Percentiles rank a stretch among this genome's conserved stretches.
These are phyloP conservation scores for Kurtzmaniella quercitrusa DNA, from an alignment of 1,139 yeast genomes.

Conservation along the genomic window DNA sequence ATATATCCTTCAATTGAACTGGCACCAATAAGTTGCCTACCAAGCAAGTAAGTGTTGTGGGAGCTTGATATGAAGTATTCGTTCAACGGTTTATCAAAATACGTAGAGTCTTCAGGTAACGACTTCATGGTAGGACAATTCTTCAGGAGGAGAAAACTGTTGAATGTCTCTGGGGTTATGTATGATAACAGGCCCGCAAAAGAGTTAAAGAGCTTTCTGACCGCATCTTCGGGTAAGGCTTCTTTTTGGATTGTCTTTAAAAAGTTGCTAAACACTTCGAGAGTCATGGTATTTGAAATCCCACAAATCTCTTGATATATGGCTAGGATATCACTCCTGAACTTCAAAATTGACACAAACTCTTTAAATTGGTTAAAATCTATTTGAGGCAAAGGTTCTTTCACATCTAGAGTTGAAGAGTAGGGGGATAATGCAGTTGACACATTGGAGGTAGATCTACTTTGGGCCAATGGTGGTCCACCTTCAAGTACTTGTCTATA, in stretches of 20 bases:
- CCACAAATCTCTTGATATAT: slow-evolving; percentile 24
- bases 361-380: slow-evolving; percentile 66
- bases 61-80: slow-evolving; percentile 90
- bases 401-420: not conserved
- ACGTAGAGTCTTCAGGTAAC: slow-evolving; percentile 22
- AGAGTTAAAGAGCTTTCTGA: slow-evolving; percentile 39
- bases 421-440: not conserved
- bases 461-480: not conserved
- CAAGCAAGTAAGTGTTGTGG: slow-evolving; percentile 87
- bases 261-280: slow-evolving; percentile 44
- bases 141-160: slow-evolving; percentile 49
- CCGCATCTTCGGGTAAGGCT: slow-evolving; percentile 19
- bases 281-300: slow-evolving; percentile 33
- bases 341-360: slow-evolving; percentile 54
- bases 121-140: slow-evolving; percentile 30
- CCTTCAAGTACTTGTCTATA: slow-evolving; percentile 37
- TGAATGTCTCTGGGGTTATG: slow-evolving; percentile 49
- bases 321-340: slow-evolving; percentile 27
- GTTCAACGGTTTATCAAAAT: slow-evolving; percentile 66
- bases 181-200: slow-evolving; percentile 31
- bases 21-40: slow-evolving; percentile 88
- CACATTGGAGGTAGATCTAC: not conserved
- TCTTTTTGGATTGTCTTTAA: slow-evolving; percentile 52
- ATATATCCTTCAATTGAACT: slow-evolving; percentile 90
- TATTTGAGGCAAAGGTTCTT: not conserved